Base-by-base conservation (phyloP, 2,329 filamentous ascomycete genomes). In the Colletotrichum tanaceti region DNA sequence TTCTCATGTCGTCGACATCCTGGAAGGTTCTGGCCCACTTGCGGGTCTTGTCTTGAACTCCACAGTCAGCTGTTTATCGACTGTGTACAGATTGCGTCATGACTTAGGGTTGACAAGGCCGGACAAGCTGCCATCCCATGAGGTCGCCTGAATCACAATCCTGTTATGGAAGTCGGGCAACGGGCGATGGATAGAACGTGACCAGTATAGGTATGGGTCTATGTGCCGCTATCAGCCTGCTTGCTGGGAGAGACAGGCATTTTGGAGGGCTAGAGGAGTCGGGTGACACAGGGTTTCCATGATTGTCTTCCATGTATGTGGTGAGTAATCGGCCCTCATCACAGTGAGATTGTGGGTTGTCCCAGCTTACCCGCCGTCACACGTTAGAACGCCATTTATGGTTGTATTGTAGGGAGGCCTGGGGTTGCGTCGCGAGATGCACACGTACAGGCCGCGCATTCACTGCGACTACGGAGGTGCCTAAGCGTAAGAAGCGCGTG, bases 81-180 rank as follows among this genome's bases (percentile, higher is more conserved):
- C 43, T 60, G 62, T n/a, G 43, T 38, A 68, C 62, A 65, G 9
- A 52, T 60, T 59, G 62, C 65, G 65, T 68, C 65, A 68, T 65
- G 55, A 65, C 49, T 65, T 50, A 35, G 28, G 54, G 59, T 58
- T 68, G 65, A 59, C 62, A 50, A 60, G 62, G 49, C 32, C 61
- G 47, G 65, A 68, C 50, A 39, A 65, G 43, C 65, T 68, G 65
- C 65, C 62, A 68, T 68, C 55, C 55, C 65, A 68, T 65, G 55
- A 60, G 53, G 50, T 35, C 32, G 32, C 35, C n/a, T 65, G 65
- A 65, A 68, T 68, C 65, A 68, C 54, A 50, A 39, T 55, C 63
- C 55, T 35, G 22, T 38, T n/a, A 22, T 58, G 41, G 52, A 55
- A 68, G 35, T 57, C 49, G 55, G 32, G 32, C 43, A 57, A 24